Evolutionary conservation across 2,329 filamentous ascomycete genomes (phyloP).

Genomic region (Leptographium galeiforme): DNA sequence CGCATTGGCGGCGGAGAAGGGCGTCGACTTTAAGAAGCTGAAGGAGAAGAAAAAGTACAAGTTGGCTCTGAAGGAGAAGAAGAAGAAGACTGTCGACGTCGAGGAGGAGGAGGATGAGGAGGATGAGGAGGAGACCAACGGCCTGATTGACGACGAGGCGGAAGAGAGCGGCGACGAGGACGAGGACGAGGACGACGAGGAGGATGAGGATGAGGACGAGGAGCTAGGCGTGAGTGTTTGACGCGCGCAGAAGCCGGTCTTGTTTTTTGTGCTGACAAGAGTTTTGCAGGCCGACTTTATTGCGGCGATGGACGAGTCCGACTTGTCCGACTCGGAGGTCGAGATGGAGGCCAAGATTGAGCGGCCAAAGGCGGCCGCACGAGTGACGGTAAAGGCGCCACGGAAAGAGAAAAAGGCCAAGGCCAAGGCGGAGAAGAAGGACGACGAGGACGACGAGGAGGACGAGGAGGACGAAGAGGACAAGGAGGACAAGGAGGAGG

Average conservation of each 20-base stretch:
- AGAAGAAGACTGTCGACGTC: slow-evolving; percentile 17
- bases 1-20: slow-evolving; percentile 41
- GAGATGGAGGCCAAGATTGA: slow-evolving; percentile 62
- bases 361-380: slow-evolving; percentile 22
- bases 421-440: slow-evolving; percentile 22
- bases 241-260: too few species aligned
- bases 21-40: slow-evolving; percentile 36
- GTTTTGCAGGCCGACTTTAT: slow-evolving; percentile 31
- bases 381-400: not conserved
- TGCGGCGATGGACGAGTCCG: slow-evolving; percentile 46
- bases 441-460: slow-evolving; percentile 40
- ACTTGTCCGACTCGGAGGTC: slow-evolving; percentile 55
- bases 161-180: slow-evolving; percentile 21
- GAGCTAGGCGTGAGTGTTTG: slow-evolving; percentile 11
- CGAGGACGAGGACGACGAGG: slow-evolving; percentile 17
- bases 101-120: slow-evolving; percentile 22
- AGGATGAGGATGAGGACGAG: slow-evolving; percentile 17
- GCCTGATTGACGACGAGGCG: slow-evolving; percentile 17
- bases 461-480: slow-evolving; percentile 36
- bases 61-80: slow-evolving; percentile 21
- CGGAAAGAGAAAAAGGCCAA: slow-evolving; percentile 12
- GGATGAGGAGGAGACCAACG: slow-evolving; percentile 14
- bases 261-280: not conserved
- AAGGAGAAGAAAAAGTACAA: slow-evolving; percentile 36
- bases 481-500: slow-evolving; percentile 28